Conservation (phyloP, 2,329 filamentous ascomycete genomes). For the Sphaceloma murrayae region DNA sequence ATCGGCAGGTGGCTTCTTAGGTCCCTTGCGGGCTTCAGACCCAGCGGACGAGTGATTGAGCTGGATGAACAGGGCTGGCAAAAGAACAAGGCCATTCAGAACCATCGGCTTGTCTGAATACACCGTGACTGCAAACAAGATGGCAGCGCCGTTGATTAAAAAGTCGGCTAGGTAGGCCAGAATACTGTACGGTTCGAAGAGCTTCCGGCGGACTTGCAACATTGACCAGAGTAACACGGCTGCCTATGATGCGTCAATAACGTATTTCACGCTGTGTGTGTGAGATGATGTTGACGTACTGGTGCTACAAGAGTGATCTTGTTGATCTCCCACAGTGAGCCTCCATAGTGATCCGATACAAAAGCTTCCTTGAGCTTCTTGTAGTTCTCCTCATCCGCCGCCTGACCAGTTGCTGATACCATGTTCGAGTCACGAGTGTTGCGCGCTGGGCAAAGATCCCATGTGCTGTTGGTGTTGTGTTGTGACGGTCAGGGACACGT, state of each 20-base stretch:
- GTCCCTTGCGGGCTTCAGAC: constrained; percentile 26
- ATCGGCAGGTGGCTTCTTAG: constrained; percentile 21
- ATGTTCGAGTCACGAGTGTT: constrained; percentile 2
- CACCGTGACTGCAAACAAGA: constrained; percentile 76
- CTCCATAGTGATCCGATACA: constrained; percentile 82
- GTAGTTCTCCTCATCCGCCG: constrained; percentile 43
- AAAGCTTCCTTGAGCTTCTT: constrained; percentile 92
- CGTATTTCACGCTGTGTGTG: constrained; percentile 1
- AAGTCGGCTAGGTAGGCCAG: constrained; percentile 70
- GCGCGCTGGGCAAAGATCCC: neutral
- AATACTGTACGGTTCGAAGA: constrained; percentile 67
- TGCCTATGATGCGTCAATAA: constrained; percentile 45
- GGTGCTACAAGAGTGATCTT: constrained; percentile 74
- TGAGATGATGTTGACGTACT: constrained; percentile 44
- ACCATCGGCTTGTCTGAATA: constrained; percentile 68
- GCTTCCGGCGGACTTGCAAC: constrained; percentile 70
- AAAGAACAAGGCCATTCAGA: constrained; percentile 63
- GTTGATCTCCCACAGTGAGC: constrained; percentile 76
- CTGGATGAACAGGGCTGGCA: constrained; percentile 50
- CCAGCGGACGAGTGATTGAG: constrained; percentile 37
- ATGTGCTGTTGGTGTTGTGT: neutral
- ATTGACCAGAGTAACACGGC: constrained; percentile 80
- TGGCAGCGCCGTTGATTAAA: constrained; percentile 71
- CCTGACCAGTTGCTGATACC: constrained; percentile 29
- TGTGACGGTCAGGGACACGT: neutral